Evolutionary conservation across 768 basidiomycete genomes (phyloP).

Genomic region (Exidia glandulosa): DNA sequence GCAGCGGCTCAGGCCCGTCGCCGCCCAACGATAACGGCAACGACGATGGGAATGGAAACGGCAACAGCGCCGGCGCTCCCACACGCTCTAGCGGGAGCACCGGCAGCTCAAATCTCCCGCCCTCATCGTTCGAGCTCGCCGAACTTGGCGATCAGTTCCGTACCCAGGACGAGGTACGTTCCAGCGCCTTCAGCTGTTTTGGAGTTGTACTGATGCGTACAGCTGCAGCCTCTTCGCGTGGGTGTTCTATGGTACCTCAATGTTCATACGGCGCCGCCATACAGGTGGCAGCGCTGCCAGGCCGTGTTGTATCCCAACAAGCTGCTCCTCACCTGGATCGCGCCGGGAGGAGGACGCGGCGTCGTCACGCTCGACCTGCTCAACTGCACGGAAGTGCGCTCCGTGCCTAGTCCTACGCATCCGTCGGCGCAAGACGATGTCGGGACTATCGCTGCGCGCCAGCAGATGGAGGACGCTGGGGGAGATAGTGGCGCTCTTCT

Average conservation of each 20-base stretch:
- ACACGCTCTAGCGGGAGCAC: conserved; percentile 11
- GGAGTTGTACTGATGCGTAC: conserved; percentile 4
- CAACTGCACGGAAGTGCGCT: conserved; percentile 79
- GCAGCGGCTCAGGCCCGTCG: conserved; percentile 1
- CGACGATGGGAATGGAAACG: conserved; percentile 7
- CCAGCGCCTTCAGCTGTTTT: conserved; percentile 1
- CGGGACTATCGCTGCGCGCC: conserved; percentile 69
- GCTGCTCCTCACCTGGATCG: conserved; percentile 79
- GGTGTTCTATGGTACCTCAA: conserved; percentile 88
- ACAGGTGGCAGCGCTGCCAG: conserved; percentile 72
- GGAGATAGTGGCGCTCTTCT: conserved; percentile 33
- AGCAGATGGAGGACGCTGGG: conserved; percentile 35
- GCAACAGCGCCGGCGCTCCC: conserved; percentile 8
- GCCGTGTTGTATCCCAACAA: conserved; percentile 75
- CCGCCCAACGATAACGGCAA: conserved; percentile 11
- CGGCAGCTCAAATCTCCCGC: conserved; percentile 24
- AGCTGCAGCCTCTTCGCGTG: conserved; percentile 67
- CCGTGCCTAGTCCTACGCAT: conserved; percentile 71
- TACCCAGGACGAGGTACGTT: conserved; percentile 35
- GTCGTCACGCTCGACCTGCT: conserved; percentile 79
- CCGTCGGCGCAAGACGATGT: conserved; percentile 76
- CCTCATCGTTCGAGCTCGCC: conserved; percentile 34
- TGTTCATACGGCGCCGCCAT: conserved; percentile 72
- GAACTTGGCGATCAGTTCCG: conserved; percentile 27
- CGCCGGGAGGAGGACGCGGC: conserved; percentile 70